Percentiles rank a stretch among this genome's conserved stretches.
These are phyloP conservation scores for Lobosporangium transversale DNA, from an alignment of 192 early-diverging fungal genomes.

Conservation along the genomic window DNA sequence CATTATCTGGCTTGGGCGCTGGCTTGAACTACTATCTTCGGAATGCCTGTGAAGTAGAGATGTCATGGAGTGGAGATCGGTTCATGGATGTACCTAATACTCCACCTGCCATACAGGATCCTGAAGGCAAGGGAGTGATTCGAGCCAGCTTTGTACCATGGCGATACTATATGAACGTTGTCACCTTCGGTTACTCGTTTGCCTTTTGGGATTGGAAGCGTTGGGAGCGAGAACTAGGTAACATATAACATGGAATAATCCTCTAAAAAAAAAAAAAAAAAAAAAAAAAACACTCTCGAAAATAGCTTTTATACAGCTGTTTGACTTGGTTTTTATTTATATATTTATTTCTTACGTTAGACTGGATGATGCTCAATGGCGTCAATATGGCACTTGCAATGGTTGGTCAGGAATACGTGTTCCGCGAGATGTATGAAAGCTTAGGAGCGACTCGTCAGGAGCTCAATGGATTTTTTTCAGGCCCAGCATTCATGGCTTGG, in stretches of 20 bases:
- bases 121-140: not conserved
- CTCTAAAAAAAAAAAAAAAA: too few species aligned
- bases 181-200: conserved; percentile 48
- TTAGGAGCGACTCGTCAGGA: conserved; percentile 18
- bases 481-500: conserved; percentile 47
- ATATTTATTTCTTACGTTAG: conserved; percentile 1
- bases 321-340: not conserved
- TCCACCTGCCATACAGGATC: conserved; percentile 6
- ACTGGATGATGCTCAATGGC: conserved; percentile 52
- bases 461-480: conserved; percentile 26
- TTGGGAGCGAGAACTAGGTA: conserved; percentile 49
- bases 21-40: conserved; percentile 44
- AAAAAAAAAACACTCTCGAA: too few species aligned
- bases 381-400: conserved; percentile 46
- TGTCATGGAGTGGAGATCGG: conserved; percentile 51
- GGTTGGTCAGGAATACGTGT: conserved; percentile 47
- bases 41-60: conserved; percentile 36
- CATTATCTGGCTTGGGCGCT: conserved; percentile 22
- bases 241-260: too few species aligned
- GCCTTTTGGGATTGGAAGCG: conserved; percentile 50
- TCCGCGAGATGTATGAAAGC: conserved; percentile 36
- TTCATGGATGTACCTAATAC: conserved; percentile 22
- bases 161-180: conserved; percentile 51
- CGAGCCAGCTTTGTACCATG: conserved; percentile 46
- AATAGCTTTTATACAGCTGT: not conserved